Base-by-base conservation (phyloP, 2,329 filamentous ascomycete species). In the Ophiostoma quercus region DNA sequence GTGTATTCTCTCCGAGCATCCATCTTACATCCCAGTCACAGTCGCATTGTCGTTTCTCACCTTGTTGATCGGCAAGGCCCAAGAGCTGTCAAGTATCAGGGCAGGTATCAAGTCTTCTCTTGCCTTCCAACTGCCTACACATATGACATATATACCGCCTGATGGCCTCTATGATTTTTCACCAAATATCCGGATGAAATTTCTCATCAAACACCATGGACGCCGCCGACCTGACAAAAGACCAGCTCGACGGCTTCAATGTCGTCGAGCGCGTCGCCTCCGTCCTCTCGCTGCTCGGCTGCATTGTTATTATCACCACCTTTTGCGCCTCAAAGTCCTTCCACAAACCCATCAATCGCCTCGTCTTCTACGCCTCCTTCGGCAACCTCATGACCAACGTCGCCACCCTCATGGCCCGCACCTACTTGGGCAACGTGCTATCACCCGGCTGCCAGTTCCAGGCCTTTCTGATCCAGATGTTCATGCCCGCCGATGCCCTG, bases 311-410 rank as follows among this genome's bases (percentile, higher is more conserved):
- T 75, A 87, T 94, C 69, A 74, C 82, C 69, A 93, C 90, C 2
- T 95, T 94, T 76, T 79, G 85, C 39, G 78, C 79, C n/a, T 91
- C 89, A 41, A 84, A 83, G 19, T 84, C 84, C 5, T 95, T 95
- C 77, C 90, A 91, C 75, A 94, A 93, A 76, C 90, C 92, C n/a
- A 93, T 95, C 80, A 95, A 95, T 76, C 85, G 92, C 22, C 83
- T 96, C 0, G 88, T 94, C 11, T 94, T 96, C 78, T 95, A 90
- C 77, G 92, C 92, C 7, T 90, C 90, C 0, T 90, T 92, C 76
- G 92, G 92, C 9, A 96, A 96, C 75, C 83, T 94, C 74, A 82
- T 93, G 78, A 87, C 87, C 72, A 94, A 92, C 77, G 84, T 92
- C 22, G 91, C 88, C 0, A 93, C 92, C 0, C 78, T 94, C 43